These are phyloP conservation scores for Fistulinella cinereoalba DNA, from an alignment of 1,284 basidiomycete species.

Conservation along the genomic window DNA sequence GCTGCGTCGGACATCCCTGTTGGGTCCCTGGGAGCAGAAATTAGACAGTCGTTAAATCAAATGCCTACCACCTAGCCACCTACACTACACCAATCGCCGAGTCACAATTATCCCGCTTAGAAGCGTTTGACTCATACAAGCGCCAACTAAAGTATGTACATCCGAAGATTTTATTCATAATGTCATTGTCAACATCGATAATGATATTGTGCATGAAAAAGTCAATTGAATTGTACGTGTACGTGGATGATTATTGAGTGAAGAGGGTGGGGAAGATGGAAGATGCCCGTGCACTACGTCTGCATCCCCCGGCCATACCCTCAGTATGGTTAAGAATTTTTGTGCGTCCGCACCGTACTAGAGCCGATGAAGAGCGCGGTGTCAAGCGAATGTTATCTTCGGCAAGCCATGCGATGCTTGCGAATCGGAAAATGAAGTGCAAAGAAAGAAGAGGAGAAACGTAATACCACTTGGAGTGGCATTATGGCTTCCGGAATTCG, in stretches of 20 bases:
- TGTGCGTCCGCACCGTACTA: slow-evolving; percentile 1
- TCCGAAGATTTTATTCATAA: slow-evolving; percentile 2
- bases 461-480: not conserved
- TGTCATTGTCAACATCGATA: slow-evolving; percentile 22
- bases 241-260: slow-evolving; percentile 27
- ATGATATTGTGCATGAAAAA: slow-evolving; percentile 29
- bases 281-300: slow-evolving; percentile 42
- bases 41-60: too few species aligned
- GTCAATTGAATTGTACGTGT: slow-evolving; percentile 27
- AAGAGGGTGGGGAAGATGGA: slow-evolving; percentile 23
- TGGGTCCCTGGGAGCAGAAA: too few species aligned
- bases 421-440: not conserved
- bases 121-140: not conserved
- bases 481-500: slow-evolving; percentile 83
- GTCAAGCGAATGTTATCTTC: slow-evolving; percentile 9
- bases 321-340: slow-evolving; percentile 28
- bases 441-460: not conserved
- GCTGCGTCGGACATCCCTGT: slow-evolving; percentile 12
- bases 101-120: slow-evolving; percentile 7
- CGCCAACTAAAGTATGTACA: not conserved
- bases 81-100: not conserved
- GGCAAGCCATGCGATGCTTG: slow-evolving; percentile 5
- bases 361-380: slow-evolving; percentile 9
- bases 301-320: slow-evolving; percentile 32
- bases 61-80: too few species aligned